Evolutionary conservation across 352 stramenopile species (phyloP), one percentile per base, ranked within the genome.

Genomic region (Phytopythium montanum): DNA sequence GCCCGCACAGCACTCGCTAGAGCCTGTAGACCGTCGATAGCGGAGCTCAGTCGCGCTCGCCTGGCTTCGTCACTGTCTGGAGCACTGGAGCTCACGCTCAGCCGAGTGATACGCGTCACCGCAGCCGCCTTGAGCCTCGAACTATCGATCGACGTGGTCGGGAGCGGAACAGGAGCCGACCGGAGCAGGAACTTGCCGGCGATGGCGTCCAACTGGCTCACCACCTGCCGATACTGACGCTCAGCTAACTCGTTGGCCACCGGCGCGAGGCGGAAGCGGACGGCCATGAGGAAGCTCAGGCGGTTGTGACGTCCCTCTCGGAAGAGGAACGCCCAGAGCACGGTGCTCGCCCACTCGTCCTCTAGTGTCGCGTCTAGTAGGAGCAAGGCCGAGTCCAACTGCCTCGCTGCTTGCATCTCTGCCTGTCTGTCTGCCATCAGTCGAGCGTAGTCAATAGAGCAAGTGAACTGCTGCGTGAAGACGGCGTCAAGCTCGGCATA

Each of bases 241-340:
- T 5, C 25, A 12, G 34, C 46, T 3, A 5, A 51, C 10, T 16
- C 44, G 5, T 5, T 8, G 10, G 45, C 67, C n/a, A 86, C 46
- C 53, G 62, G 74, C 14, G 70, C 74, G 16, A 88, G 65, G 21
- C 75, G 75, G 62, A 82, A 83, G 12, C 65, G 71, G 29, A 75
- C 69, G 10, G 85, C 79, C 48, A 86, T 77, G 50, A 90, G 64
- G 54, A 88, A 87, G 26, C 77, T 86, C 5, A 90, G 45, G 8
- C 69, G 72, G 16, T 87, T 65, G 38, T 87, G 76, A 29, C 86
- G 74, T 7, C 59, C 55, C 34, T 71, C 72, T 26, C 77, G 81
- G 60, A 86, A 94, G 23, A 92, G 57, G 44, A 79, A 76, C 5
- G 78, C 72, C 81, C 80, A 94, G 21, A 94, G 84, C 7, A 94